phyloP scores from a whole-genome alignment of 257 asterid species.

The Penstemon davidsonii region DNA sequence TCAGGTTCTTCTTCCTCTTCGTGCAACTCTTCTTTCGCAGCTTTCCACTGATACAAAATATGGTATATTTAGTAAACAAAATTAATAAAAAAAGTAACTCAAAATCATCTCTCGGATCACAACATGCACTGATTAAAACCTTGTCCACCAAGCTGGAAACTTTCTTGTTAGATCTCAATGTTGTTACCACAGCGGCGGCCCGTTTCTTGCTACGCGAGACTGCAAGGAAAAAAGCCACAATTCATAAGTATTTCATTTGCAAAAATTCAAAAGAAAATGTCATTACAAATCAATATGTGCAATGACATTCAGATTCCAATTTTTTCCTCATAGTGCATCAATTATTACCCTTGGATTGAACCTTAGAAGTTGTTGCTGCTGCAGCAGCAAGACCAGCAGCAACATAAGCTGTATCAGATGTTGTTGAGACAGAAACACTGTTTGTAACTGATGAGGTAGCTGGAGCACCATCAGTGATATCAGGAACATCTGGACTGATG shows the following conservation, averaged over 20 bases:
- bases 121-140: slow-evolving; percentile 43
- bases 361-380: slow-evolving; percentile 47
- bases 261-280: background rate
- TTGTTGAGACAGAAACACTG: slow-evolving; percentile 39
- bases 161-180: slow-evolving; percentile 86
- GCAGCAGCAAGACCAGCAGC: slow-evolving; percentile 40
- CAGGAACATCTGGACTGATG: slow-evolving; percentile 28
- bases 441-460: slow-evolving; percentile 32
- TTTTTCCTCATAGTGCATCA: background rate
- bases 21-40: slow-evolving; percentile 94
- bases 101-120: background rate
- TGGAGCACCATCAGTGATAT: slow-evolving; percentile 35
- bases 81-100: slow-evolving; percentile 4
- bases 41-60: slow-evolving; percentile 75
- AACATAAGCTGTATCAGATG: slow-evolving; percentile 30
- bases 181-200: slow-evolving; percentile 61
- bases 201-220: slow-evolving; percentile 76
- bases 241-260: slow-evolving; percentile 23
- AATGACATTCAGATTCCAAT: background rate
- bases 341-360: slow-evolving; percentile 65
- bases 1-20: slow-evolving; percentile 84
- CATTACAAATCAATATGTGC: background rate
- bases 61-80: background rate
- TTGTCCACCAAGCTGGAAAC: slow-evolving; percentile 97
- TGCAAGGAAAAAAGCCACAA: slow-evolving; percentile 27